Percentiles rank a stretch among this genome's conserved stretches.
phyloP scores from a whole-genome alignment of 345 rosid genomes.

The Rhizophora apiculata region DNA sequence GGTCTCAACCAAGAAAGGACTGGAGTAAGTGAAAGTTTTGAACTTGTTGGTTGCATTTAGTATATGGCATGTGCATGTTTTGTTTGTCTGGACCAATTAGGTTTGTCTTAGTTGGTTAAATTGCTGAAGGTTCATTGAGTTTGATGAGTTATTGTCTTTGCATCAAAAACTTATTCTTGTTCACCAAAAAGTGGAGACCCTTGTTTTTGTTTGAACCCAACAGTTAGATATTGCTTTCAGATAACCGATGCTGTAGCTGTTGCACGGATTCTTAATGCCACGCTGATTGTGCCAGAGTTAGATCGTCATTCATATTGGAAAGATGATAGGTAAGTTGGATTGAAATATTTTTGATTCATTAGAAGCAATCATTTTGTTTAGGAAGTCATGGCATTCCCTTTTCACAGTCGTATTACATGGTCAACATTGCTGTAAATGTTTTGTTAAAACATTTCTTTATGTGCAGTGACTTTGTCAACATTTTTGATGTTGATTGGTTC shows the following conservation, averaged over 20 bases:
- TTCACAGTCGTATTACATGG: not conserved
- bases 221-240: slow-evolving; percentile 36
- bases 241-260: slow-evolving; percentile 97
- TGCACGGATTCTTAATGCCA: slow-evolving; percentile 91
- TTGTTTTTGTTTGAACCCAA: slow-evolving; percentile 10
- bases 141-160: not conserved
- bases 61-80: not conserved
- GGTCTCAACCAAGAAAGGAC: slow-evolving; percentile 98
- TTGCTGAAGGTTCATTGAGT: not conserved
- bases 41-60: not conserved
- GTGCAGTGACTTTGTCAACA: slow-evolving; percentile 86
- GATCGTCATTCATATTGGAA: slow-evolving; percentile 98
- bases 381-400: not conserved
- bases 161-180: not conserved
- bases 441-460: slow-evolving; percentile 11
- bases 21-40: slow-evolving; percentile 63
- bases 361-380: not conserved
- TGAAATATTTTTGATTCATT: slow-evolving; percentile 5
- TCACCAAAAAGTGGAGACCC: not conserved
- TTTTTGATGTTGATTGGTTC: slow-evolving; percentile 93
- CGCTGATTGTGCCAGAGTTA: slow-evolving; percentile 89
- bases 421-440: not conserved
- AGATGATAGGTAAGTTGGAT: slow-evolving; percentile 69
- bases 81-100: slow-evolving; percentile 1
- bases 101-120: slow-evolving; percentile 4